Evolutionary conservation across 345 rosid genomes (phyloP), one percentile per base, ranked within the genome.

Genomic region (Toxicodendron radicans): DNA sequence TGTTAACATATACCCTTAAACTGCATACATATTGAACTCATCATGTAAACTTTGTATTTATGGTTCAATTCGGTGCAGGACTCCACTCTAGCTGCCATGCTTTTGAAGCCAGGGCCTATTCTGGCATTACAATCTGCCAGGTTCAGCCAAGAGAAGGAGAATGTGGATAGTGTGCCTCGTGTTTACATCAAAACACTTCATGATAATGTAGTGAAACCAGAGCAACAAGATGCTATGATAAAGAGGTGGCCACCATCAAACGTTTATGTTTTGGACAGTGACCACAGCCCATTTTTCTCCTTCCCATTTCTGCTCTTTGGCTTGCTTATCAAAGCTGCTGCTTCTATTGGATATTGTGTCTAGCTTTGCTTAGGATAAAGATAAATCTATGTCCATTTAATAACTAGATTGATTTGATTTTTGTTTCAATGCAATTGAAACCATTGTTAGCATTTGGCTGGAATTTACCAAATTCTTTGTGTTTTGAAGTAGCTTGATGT

Each of bases 211-310:
- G 43, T 95, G 16, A 91, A 83, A 76, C 90, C 87, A 20, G 85
- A 86, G 74, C 99, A 95, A 78, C 97, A 95, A 62, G 95, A 92
- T 0, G 84, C 88, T 0, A 91, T 95, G 99, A 82, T 91, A 35
- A 81, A 53, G 75, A 66, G 66, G 73, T 95, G 99, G 99, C 89
- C 92, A 0, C 97, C 97, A 38, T 76, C 66, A 2, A 75, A 87
- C 71, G 91, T 80, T 5, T 89, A 72, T 64, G 80, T 58, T 46
- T 10, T 95, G 84, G 95, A 92, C 5, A 80, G 84, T 10, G 99
- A 95, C 75, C 99, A 95, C 78, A 88, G 91, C 77, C 97, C 99
- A 3, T 87, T 87, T 64, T 95, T 95, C 82, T 92, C 97, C 24
- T 71, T 87, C 66, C 90, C 97, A 1, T 86, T 88, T 72, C 41